Base-by-base conservation (phyloP, 768 basidiomycete species). In the Ramaria rubella region DNA sequence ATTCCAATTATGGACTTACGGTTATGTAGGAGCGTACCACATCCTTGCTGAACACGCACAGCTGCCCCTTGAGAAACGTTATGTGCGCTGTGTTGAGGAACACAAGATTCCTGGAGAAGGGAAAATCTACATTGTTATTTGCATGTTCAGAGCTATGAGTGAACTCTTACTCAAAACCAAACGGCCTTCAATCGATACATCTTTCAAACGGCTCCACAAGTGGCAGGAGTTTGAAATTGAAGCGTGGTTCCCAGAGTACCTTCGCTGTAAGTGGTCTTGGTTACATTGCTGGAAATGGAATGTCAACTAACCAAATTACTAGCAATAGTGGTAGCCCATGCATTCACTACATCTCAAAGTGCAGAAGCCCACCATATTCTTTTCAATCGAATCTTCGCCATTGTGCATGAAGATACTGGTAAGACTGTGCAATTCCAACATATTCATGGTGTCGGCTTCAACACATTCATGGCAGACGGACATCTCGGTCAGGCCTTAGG, bases 341-440 rank as follows among this genome's bases (percentile, higher is more conserved):
- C 66, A 4, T 69, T 70, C 23, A 69, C 59, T 6, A 69, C 58
- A 2, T 69, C 61, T 0, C 64, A 68, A 42, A 63, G 60, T 17
- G 64, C 69, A 0, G 31, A 66, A 14, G 64, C 65, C 5, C 65
- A 71, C 30, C 21, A 60, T 3, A 63, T 65, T 15, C 49, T 69
- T 0, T 65, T 69, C 44, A 24, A 27, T 0, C 48, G 38, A 1
- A 69, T 71, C 5, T 68, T 63, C 31, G 27, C 60, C 0, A 63
- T 66, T 50, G 59, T 59, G 2, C 15, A 27, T 21, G 36, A 17
- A 6, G 67, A 67, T 42, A 67, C 65, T 0, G 61, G 63, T 3
- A 4, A 61, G 7, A 45, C 58, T 0, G 58, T 63, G 17, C 55
- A 48, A 6, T 68, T 68, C 34, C 50, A 58, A 1, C 61, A 69